Evolutionary conservation across 2,329 filamentous ascomycete genomes (phyloP).

Genomic region (Cladophialophora immunda): DNA sequence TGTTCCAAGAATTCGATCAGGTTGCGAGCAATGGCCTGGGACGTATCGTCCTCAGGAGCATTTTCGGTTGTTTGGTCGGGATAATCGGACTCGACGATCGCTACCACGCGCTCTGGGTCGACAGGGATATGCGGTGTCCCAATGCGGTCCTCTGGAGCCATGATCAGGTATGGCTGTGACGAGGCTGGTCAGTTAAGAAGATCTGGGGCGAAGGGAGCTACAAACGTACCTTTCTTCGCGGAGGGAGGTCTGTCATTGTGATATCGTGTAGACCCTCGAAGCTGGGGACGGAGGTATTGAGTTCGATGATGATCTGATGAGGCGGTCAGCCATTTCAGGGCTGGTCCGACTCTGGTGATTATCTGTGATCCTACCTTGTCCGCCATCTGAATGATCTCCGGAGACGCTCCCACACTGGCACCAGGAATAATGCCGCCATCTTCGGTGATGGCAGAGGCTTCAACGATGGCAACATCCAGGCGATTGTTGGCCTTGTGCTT

Average conservation of each 20-base stretch:
- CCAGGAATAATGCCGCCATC: slow-evolving; percentile 89
- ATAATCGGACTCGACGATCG: slow-evolving; percentile 85
- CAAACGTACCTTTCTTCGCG: slow-evolving; percentile 69
- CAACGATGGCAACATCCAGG: slow-evolving; percentile 84
- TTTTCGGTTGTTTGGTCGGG: slow-evolving; percentile 80
- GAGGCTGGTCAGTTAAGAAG: neutral
- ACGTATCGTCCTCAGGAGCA: slow-evolving; percentile 75
- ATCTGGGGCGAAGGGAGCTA: neutral
- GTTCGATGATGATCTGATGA: slow-evolving; percentile 78
- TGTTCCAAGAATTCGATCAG: slow-evolving; percentile 88
- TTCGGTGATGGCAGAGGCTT: slow-evolving; percentile 85
- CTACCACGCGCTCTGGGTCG: slow-evolving; percentile 84
- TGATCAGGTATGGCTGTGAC: slow-evolving; percentile 69
- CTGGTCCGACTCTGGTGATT: neutral
- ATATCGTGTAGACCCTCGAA: slow-evolving; percentile 93
- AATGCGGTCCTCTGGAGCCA: slow-evolving; percentile 85
- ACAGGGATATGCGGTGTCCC: slow-evolving; percentile 83
- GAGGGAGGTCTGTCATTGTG: slow-evolving; percentile 85
- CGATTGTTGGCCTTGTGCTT: slow-evolving; percentile 77
- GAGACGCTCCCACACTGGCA: slow-evolving; percentile 83
- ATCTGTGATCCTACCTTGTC: slow-evolving; percentile 69
- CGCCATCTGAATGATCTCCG: slow-evolving; percentile 87
- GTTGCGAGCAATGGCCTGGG: slow-evolving; percentile 76
- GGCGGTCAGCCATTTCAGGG: neutral
- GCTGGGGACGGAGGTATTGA: slow-evolving; percentile 84